Conservation (phyloP, 2,329 filamentous ascomycete genomes). For the Ophiostoma populinum region DNA sequence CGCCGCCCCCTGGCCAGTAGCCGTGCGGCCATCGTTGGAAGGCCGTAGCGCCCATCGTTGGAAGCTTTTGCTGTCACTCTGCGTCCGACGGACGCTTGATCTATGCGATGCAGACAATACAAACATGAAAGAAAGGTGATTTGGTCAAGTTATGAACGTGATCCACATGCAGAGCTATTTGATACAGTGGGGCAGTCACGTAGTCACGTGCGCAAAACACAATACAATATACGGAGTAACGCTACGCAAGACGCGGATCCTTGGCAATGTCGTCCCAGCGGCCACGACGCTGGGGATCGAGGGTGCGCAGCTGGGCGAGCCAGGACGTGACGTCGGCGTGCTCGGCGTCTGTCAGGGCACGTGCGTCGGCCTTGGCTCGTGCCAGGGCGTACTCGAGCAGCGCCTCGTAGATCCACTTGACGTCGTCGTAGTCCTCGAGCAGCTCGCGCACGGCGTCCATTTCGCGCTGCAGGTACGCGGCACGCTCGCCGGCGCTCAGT, state of each 20-base stretch:
- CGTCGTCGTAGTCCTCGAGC: slow-evolving; percentile 36
- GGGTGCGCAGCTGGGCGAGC: slow-evolving; percentile 45
- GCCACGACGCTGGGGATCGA: slow-evolving; percentile 59
- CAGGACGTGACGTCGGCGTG: slow-evolving; percentile 32
- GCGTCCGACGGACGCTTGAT: no score
- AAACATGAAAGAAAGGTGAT: no score
- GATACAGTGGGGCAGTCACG: no score
- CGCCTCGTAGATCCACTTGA: slow-evolving; percentile 80
- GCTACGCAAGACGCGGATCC: no score
- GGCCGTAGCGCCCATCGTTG: no score
- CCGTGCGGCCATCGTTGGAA: no score
- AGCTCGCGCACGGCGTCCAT: slow-evolving; percentile 56
- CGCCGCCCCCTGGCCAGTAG: slow-evolving; percentile 6
- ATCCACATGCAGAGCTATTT: no score
- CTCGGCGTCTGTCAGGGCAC: slow-evolving; percentile 22
- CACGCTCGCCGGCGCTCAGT: slow-evolving; percentile 42
- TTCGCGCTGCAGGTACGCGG: slow-evolving; percentile 50
- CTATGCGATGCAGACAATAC: no score
- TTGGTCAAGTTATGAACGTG: no score
- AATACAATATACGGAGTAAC: no score
- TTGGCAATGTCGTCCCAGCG: slow-evolving; percentile 58
- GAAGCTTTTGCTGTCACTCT: no score
- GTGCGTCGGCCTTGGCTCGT: slow-evolving; percentile 35
- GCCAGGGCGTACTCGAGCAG: slow-evolving; percentile 56
- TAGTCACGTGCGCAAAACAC: no score